Percentiles rank a stretch among this genome's conserved stretches.
Conservation (phyloP, 306 rosid species). For the Biancaea sappan region DNA sequence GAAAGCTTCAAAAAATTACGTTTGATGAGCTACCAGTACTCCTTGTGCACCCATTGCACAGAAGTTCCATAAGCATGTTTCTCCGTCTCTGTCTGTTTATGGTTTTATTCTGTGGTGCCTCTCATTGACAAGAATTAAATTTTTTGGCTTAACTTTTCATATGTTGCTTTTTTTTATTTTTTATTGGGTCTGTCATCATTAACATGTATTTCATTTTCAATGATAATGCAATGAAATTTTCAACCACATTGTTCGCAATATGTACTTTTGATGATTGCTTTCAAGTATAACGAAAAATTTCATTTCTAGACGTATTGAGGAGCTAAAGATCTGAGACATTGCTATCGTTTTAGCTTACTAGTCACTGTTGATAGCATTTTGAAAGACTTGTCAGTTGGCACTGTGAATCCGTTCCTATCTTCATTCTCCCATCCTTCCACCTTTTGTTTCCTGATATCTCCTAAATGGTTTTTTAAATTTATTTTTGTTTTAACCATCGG, state of each 20-base stretch:
- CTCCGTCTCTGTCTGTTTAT: background rate
- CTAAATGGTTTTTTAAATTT: background rate
- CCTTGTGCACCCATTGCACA: background rate
- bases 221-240: constrained; percentile 1
- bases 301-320: background rate
- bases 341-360: background rate
- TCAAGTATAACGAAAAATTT: background rate
- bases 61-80: background rate
- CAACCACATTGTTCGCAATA: background rate
- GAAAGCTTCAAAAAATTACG: background rate
- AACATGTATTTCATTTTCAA: background rate
- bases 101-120: constrained; percentile 4
- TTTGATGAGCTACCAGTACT: background rate
- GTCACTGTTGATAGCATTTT: constrained; percentile 3
- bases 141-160: constrained; percentile 1
- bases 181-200: background rate
- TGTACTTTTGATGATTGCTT: constrained; percentile 9
- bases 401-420: background rate
- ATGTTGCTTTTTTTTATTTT: background rate
- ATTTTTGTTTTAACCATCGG: background rate
- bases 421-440: background rate
- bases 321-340: background rate
- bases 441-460: constrained; percentile 15
- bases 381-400: background rate
- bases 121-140: background rate